phyloP scores from a whole-genome alignment of 2,329 filamentous ascomycete genomes.

The Sclerotinia sclerotiorum region DNA sequence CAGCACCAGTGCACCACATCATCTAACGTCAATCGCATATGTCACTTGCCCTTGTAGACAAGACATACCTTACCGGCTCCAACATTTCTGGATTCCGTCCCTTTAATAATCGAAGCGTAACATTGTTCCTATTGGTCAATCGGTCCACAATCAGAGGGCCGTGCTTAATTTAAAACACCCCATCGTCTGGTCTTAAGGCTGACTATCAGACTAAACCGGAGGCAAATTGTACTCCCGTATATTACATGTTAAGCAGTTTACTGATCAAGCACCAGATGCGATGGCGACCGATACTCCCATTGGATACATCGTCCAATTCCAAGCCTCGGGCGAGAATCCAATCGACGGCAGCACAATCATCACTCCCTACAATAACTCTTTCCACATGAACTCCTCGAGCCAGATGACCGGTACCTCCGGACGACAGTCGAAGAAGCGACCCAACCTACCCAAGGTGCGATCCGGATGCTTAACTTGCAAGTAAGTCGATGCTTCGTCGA shows the following conservation, averaged over 20 bases:
- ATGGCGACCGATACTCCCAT: constrained; percentile 5
- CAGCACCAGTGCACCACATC: too few relatives aligned
- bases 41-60: neutral
- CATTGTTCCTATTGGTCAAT: neutral
- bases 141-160: neutral
- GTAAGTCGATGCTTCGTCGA: constrained; percentile 19
- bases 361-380: neutral
- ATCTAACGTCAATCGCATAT: neutral
- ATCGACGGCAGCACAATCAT: neutral
- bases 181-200: neutral
- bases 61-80: neutral
- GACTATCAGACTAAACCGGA: neutral
- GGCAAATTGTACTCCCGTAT: neutral
- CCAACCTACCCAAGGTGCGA: constrained; percentile 18
- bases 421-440: constrained; percentile 14
- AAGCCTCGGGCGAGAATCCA: neutral
- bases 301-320: constrained; percentile 15
- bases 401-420: neutral
- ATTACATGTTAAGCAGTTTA: neutral
- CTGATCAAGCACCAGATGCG: neutral
- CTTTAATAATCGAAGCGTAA: neutral
- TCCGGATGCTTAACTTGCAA: constrained; percentile 24
- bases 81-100: neutral
- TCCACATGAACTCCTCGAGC: neutral
- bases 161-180: constrained; percentile 1